Base-by-base conservation (phyloP, 1,284 basidiomycete genomes). In the Irpex sp. region DNA sequence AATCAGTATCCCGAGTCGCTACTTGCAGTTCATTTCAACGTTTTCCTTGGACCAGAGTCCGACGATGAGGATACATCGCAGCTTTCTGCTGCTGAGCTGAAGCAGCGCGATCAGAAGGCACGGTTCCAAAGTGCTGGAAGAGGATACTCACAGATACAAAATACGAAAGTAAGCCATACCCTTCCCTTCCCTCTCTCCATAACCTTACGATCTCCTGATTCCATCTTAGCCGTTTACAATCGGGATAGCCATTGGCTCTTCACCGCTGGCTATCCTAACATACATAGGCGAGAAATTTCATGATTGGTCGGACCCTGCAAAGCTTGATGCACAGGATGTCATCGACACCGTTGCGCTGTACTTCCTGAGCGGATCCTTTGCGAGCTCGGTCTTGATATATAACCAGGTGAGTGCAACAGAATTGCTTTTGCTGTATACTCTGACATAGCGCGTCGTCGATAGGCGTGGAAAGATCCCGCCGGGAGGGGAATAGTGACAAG, bases 271-370 rank as follows among this genome's bases (percentile, higher is more conserved):
- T n/a, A 17, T 67, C 4, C 60, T 67, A 7, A 54, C 62, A 2
- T 67, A 64, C 59, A 60, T 65, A 17, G 66, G 64, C 13, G 66
- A 65, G 37, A 66, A 66, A 57, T 6, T 54, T 13, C 51, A 54
- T 21, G 51, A 54, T 31, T 54, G 51, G 51, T 54, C 51, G 13
- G 51, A 54, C 19, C 51, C 51, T 5, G 7, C 17, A 8, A 15
- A 9, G 17, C 5, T 54, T 13, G 11, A 21, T 5, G 4, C 11
- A 9, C n/a, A 54, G 9, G 51, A 54, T 21, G 11, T 54, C 19
- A 31, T 54, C 51, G 51, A 54, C 31, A 66, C 62, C n/a, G 59
- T 67, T 8, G 65, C 66, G 11, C 31, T 67, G 2, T 67, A 67
- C 60, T 67, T 37, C 60, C 61, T 67, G 8, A 64, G 62, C 15